Base-by-base conservation (phyloP, 495 filamentous ascomycete genomes). In the Schizothecium vesticola region DNA sequence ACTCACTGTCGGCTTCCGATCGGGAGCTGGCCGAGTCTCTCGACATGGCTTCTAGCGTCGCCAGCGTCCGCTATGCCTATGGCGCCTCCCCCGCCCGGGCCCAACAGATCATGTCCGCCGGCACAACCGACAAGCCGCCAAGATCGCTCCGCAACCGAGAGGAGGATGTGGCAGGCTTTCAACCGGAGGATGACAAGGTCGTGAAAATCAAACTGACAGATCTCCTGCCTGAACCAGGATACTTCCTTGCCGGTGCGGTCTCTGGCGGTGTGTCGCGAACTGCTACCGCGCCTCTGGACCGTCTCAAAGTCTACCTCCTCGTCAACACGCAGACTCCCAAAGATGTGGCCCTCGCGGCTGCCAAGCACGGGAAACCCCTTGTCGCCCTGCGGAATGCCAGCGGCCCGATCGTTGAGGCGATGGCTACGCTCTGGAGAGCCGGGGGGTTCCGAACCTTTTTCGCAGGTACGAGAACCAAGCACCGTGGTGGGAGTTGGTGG, bases 221-320 rank as follows among this genome's bases (percentile, higher is more conserved):
- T 69, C 78, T 85, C 71, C 77, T 85, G 63, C 85, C 85, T 74
- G 83, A 86, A 80, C 79, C 92, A 97, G 94, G 94, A 83, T 99
- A 99, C 81, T 99, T 99, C 79, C 78, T 94, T 82, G 96, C 96
- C 71, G 95, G 95, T 79, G 95, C 92, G 70, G 81, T 97, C 64
- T 93, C 95, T 70, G 95, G 95, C 67, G 93, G 90, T 73, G 89
- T 96, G 65, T 97, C 94, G 67, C 87, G 95, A 69, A 97, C 95
- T 77, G 88, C 91, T 66, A 99, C 95, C 56, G 95, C 95, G 22
- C 95, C 95, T 61, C 88, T 99, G 78, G 95, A 99, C 80, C 93
- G 95, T 72, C 86, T 99, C 63, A 97, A 97, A 78, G 94, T 99
- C 66, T 98, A 96, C 78, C 88, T 99, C 57, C 97, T 99, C 73